Conservation (phyloP, 1,284 basidiomycete species). For the Pseudozyma sp. region DNA sequence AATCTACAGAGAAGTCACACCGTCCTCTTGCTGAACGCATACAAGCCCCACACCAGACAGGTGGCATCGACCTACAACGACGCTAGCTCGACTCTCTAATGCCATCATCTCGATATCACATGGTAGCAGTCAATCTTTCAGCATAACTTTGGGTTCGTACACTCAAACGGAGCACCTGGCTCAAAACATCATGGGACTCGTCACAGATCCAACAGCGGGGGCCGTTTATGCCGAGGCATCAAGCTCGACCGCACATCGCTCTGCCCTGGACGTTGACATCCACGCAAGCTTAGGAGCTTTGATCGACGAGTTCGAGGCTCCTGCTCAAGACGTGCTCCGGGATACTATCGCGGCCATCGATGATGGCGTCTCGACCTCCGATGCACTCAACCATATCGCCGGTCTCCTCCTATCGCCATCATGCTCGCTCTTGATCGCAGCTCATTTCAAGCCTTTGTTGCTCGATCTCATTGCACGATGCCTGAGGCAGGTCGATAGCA, state of each 20-base stretch:
- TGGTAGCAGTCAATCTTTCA: not conserved
- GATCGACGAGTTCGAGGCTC: conserved; percentile 15
- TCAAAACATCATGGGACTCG: conserved; percentile 18
- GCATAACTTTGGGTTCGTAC: conserved; percentile 4
- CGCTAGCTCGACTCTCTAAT: not conserved
- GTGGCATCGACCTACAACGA: too few species aligned
- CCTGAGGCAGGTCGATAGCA: conserved; percentile 34
- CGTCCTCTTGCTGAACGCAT: too few species aligned
- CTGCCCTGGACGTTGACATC: conserved; percentile 34
- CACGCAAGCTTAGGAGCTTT: conserved; percentile 20
- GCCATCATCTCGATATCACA: not conserved
- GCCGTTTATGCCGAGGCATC: not conserved
- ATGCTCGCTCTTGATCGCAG: conserved; percentile 56
- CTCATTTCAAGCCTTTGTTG: conserved; percentile 63
- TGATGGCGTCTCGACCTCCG: conserved; percentile 3
- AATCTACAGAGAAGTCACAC: not conserved
- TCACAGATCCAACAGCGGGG: not conserved
- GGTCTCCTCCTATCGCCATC: conserved; percentile 58
- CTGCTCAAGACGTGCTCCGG: not conserved
- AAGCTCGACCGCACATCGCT: conserved; percentile 9
- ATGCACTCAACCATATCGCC: conserved; percentile 56
- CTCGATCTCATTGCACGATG: conserved; percentile 61
- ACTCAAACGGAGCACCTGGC: not conserved
- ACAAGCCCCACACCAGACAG: too few species aligned
- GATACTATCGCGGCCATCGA: conserved; percentile 13